A percentile compares a stretch with the other conserved stretches of the same genome.
These are phyloP conservation scores for Penicillium sclerotiorum DNA, from an alignment of 2,329 filamentous ascomycete species.

Conservation along the genomic window DNA sequence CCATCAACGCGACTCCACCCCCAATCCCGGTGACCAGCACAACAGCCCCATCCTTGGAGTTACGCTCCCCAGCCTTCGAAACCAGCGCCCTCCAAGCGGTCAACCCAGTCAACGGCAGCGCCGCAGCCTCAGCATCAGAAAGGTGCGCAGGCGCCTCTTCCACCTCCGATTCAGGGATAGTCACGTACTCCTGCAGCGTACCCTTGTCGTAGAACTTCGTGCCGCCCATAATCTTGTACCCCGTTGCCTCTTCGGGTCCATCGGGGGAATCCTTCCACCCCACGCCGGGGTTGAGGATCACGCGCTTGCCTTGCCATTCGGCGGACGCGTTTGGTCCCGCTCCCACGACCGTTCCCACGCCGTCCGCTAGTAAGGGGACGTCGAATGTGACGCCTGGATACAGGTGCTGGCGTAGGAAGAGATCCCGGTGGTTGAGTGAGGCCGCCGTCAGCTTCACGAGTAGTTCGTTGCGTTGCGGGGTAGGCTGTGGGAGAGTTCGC, in stretches of 20 bases:
- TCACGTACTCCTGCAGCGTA: slow-evolving; percentile 73
- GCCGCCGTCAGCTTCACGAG: slow-evolving; percentile 75
- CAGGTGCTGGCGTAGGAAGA: slow-evolving; percentile 89
- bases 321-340: slow-evolving; percentile 58
- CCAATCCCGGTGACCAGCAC: slow-evolving; percentile 89
- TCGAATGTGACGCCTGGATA: slow-evolving; percentile 85
- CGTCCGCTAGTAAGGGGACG: slow-evolving; percentile 79
- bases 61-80: slow-evolving; percentile 69
- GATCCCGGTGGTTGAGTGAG: slow-evolving; percentile 91
- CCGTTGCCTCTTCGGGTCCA: slow-evolving; percentile 68
- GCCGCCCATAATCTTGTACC: slow-evolving; percentile 52
- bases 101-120: slow-evolving; percentile 79
- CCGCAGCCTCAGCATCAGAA: slow-evolving; percentile 72
- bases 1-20: slow-evolving; percentile 84
- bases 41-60: slow-evolving; percentile 63
- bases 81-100: slow-evolving; percentile 87
- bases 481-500: slow-evolving; percentile 64
- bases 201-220: slow-evolving; percentile 67
- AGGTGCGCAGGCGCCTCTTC: slow-evolving; percentile 77
- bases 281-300: slow-evolving; percentile 75
- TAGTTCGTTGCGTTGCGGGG: slow-evolving; percentile 67
- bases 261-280: slow-evolving; percentile 74
- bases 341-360: slow-evolving; percentile 71
- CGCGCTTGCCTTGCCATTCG: slow-evolving; percentile 65
- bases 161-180: slow-evolving; percentile 70